phyloP scores from a whole-genome alignment of 768 basidiomycete genomes.

The Mycena pura region DNA sequence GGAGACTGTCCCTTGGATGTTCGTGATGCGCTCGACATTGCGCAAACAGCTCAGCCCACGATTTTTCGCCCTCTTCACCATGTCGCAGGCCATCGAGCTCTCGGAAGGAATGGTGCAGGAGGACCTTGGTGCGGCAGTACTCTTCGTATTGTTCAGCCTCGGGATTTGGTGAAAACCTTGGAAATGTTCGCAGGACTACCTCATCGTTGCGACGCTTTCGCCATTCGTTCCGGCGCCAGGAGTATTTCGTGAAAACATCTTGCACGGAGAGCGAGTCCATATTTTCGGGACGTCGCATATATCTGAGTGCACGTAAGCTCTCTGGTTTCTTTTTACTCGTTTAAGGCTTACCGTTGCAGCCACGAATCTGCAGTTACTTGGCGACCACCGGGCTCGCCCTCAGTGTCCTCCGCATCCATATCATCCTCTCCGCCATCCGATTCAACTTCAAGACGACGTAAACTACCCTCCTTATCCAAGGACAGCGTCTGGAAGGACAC shows the following conservation, averaged over 20 bases:
- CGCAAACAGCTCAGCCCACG: too few relatives aligned
- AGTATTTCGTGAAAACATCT: neutral
- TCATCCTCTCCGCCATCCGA: neutral
- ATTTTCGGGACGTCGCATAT: neutral
- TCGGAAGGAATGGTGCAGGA: conserved; percentile 30
- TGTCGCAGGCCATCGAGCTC: too few relatives aligned
- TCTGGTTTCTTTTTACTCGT: neutral
- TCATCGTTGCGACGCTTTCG: neutral
- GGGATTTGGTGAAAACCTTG: conserved; percentile 25
- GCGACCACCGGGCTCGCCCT: neutral
- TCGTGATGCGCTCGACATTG: too few relatives aligned
- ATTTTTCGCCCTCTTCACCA: too few relatives aligned
- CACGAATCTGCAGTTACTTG: conserved; percentile 15
- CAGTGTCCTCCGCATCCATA: neutral
- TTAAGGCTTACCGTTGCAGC: conserved; percentile 4
- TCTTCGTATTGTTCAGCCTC: conserved; percentile 21
- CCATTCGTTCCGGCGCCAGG: conserved; percentile 11
- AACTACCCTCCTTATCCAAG: conserved; percentile 6
- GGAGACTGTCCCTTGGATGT: too few relatives aligned
- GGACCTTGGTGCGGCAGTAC: conserved; percentile 25
- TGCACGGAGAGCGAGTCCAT: conserved; percentile 1
- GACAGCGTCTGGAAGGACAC: conserved; percentile 22
- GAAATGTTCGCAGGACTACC: conserved; percentile 17
- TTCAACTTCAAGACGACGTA: conserved; percentile 5
- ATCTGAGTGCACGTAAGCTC: neutral